Evolutionary conservation across 1,284 basidiomycete genomes (phyloP).

Genomic region (Anthracocystis panici-leucophaei): DNA sequence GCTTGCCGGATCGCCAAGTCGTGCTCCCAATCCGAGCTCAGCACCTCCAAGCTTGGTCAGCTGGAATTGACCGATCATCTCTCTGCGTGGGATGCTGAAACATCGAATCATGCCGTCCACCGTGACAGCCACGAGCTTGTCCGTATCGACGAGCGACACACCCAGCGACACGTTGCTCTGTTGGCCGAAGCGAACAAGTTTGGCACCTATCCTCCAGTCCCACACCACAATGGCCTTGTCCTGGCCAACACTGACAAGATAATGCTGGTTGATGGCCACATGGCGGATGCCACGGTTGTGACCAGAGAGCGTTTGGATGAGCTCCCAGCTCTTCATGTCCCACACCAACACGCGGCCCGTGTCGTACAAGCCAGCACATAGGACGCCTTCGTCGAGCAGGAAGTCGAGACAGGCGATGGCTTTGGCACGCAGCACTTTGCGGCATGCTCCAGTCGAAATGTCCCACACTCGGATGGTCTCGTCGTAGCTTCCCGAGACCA

Average conservation of each 20-base stretch:
- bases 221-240: slow-evolving; percentile 91
- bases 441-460: slow-evolving; percentile 78
- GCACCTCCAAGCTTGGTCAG: slow-evolving; percentile 80
- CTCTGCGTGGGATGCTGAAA: slow-evolving; percentile 85
- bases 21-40: slow-evolving; percentile 27
- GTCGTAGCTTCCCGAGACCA: slow-evolving; percentile 90
- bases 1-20: slow-evolving; percentile 48
- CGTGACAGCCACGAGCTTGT: slow-evolving; percentile 84
- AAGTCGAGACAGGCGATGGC: slow-evolving; percentile 91
- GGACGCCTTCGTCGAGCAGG: slow-evolving; percentile 83
- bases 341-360: slow-evolving; percentile 74
- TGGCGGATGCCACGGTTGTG: slow-evolving; percentile 77
- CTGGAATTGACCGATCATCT: slow-evolving; percentile 92
- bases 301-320: slow-evolving; percentile 79
- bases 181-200: slow-evolving; percentile 89
- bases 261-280: slow-evolving; percentile 85
- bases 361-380: slow-evolving; percentile 91
- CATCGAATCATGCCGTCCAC: slow-evolving; percentile 91
- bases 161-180: slow-evolving; percentile 92
- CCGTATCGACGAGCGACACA: slow-evolving; percentile 80
- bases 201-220: slow-evolving; percentile 77
- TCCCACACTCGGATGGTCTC: slow-evolving; percentile 72
- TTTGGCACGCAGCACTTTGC: slow-evolving; percentile 83
- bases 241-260: slow-evolving; percentile 87
- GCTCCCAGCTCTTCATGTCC: slow-evolving; percentile 50